Conservation (phyloP, 345 rosid genomes). For the Eucalyptus erythrocorys region DNA sequence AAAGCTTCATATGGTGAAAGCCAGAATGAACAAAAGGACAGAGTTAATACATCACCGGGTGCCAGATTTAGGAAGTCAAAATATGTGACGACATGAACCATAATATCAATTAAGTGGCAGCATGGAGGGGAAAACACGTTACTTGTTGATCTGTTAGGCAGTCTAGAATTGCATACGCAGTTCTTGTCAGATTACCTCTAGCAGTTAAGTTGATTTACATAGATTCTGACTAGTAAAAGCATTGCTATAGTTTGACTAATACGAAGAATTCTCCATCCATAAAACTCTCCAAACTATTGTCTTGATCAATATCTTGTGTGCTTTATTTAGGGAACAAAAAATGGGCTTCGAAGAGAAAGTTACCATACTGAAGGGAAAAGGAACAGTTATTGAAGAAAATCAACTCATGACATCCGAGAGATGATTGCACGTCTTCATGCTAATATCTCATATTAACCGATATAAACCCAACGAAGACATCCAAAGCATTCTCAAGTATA, state of each 20-base stretch:
- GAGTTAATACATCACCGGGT: constrained; percentile 3
- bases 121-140: background rate
- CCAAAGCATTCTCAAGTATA: background rate
- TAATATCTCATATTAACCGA: background rate
- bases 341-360: background rate
- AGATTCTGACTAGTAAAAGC: background rate
- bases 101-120: background rate
- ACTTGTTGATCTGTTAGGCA: background rate
- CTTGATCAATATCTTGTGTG: background rate
- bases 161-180: background rate
- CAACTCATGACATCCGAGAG: background rate
- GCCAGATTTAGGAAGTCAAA: background rate
- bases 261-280: background rate
- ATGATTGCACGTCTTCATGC: background rate
- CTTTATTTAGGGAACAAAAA: background rate
- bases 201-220: background rate
- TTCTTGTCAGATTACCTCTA: background rate
- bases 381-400: too few relatives aligned
- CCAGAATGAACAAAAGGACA: constrained; percentile 4
- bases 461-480: background rate
- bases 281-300: background rate
- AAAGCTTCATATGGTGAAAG: constrained; percentile 35
- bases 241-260: background rate
- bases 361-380: background rate
- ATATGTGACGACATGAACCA: too few relatives aligned